phyloP scores from a whole-genome alignment of 257 asterid species.

The Anisodus tanguticus region DNA sequence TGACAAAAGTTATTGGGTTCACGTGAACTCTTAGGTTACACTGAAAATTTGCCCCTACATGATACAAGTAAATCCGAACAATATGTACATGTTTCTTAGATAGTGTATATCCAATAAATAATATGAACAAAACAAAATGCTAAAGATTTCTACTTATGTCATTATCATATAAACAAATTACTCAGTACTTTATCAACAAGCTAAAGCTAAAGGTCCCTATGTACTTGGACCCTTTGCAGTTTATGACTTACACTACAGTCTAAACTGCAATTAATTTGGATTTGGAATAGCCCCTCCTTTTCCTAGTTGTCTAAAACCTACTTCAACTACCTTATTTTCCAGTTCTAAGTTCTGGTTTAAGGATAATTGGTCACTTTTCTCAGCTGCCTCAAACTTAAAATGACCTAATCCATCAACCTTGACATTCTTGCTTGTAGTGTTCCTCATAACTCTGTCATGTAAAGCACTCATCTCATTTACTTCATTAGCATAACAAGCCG shows the following conservation, averaged over 20 bases:
- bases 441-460: slow-evolving; percentile 33
- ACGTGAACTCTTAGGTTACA: neutral
- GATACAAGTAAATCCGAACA: neutral
- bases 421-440: slow-evolving; percentile 28
- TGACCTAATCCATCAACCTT: slow-evolving; percentile 36
- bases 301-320: slow-evolving; percentile 39
- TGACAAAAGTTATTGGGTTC: neutral
- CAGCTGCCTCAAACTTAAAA: slow-evolving; percentile 49
- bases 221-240: neutral
- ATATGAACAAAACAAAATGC: slow-evolving; percentile 30
- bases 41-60: neutral
- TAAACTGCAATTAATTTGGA: slow-evolving; percentile 39
- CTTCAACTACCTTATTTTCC: slow-evolving; percentile 38
- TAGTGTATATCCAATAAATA: neutral
- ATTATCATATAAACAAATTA: slow-evolving; percentile 24
- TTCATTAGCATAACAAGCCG: slow-evolving; percentile 38
- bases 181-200: slow-evolving; percentile 28
- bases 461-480: slow-evolving; percentile 35
- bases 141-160: neutral
- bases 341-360: slow-evolving; percentile 34
- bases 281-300: slow-evolving; percentile 40
- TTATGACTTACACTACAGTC: neutral
- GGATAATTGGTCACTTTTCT: slow-evolving; percentile 42
- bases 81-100: neutral
- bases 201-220: slow-evolving; percentile 28